Evolutionary conservation across 768 basidiomycete species (phyloP), one percentile per base, ranked within the genome.

Genomic region (Lactarius akahatsu): DNA sequence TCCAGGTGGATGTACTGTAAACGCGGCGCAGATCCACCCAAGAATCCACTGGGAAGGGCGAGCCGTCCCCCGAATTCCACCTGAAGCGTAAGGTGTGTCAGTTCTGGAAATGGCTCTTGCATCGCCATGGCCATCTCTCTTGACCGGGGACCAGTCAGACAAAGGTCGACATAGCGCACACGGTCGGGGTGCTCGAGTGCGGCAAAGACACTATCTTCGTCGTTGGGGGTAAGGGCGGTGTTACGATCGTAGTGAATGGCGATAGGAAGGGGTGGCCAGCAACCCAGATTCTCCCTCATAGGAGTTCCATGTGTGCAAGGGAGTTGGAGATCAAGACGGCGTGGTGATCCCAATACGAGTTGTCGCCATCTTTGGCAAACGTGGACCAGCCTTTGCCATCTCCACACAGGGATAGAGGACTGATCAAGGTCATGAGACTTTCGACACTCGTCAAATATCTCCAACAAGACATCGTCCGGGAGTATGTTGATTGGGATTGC

Each of bases 291-390:
- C 47, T n/a, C 50, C 43, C 41, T 63, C 45, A 40, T 57, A 7
- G 45, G 63, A 8, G 45, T 58, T 15, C 57, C 26, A 18, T 64
- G 3, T n/a, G 45, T 64, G 34, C 63, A 58, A 11, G 28, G 28
- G 10, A 64, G 34, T 8, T 57, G 47, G 34, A 64, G 26, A 9
- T 64, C 63, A 15, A 58, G 63, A 30, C 57, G 45, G 28, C 11
- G 26, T 7, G 63, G 45, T n/a, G 57, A 64, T 15, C 1, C 32
- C 38, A 58, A 38, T 30, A 64, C 47, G 18, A 64, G 26, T 1
- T 50, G 18, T 32, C 57, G 45, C 63, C 57, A 64, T 6, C 26
- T 64, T 28, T 36, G 23, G 63, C 45, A 64, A 6, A 64, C 57
- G 4, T 58, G 57, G 13, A 50, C 45, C 3, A 64, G 45, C 11